Evolutionary conservation across 2,329 filamentous ascomycete species (phyloP).

Genomic region (Epicoccum nigrum): DNA sequence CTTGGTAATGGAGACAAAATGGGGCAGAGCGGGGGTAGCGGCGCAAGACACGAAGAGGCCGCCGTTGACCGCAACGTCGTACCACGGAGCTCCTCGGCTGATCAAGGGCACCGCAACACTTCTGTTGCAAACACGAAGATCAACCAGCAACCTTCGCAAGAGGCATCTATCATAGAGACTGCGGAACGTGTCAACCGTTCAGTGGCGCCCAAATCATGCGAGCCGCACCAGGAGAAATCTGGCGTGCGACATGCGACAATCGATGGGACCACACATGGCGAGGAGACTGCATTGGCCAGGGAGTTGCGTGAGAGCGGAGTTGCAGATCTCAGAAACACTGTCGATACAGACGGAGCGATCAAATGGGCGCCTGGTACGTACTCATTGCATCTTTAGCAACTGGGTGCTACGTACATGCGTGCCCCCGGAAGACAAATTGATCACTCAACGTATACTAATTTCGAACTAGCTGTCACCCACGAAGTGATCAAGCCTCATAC

Average conservation of each 20-base stretch:
- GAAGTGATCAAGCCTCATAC: constrained; percentile 53
- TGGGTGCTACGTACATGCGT: too few species aligned
- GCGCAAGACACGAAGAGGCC: constrained; percentile 61
- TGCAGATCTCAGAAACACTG: constrained; percentile 47
- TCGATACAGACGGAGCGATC: constrained; percentile 47
- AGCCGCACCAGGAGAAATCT: background rate
- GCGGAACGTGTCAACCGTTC: background rate
- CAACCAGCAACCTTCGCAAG: background rate
- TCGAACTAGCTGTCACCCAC: constrained; percentile 56
- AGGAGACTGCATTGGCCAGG: constrained; percentile 14
- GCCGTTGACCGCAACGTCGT: constrained; percentile 40
- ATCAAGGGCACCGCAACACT: constrained; percentile 4
- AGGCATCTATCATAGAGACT: background rate
- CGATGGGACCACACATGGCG: constrained; percentile 5
- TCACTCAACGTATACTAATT: constrained; percentile 14
- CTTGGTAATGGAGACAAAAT: constrained; percentile 29
- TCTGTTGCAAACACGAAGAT: background rate
- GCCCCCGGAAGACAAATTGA: background rate
- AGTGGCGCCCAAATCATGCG: too few species aligned
- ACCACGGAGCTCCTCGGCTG: constrained; percentile 18
- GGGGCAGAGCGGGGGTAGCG: constrained; percentile 19
- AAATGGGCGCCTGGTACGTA: constrained; percentile 49
- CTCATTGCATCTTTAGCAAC: too few species aligned
- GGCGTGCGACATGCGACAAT: constrained; percentile 1
- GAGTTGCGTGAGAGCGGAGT: constrained; percentile 34